Evolutionary conservation across 139 green algal species (phyloP).

Genomic region (Choricystis sp.): DNA sequence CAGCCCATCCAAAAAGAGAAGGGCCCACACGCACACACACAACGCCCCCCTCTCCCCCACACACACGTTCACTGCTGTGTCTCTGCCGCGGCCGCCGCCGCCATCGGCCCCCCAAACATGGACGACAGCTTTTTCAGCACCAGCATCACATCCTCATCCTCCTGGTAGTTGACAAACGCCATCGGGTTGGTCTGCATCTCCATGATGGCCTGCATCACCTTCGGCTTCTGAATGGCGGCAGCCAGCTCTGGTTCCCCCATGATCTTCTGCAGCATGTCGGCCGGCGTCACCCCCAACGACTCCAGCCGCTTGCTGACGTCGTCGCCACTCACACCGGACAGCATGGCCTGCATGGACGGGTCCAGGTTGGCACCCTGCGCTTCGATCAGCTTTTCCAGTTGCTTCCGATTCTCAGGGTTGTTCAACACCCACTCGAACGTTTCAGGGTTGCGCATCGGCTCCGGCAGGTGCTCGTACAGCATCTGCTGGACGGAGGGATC

Average conservation of each 20-base stretch:
- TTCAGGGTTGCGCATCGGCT: constrained; percentile 70
- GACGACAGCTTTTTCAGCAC: constrained; percentile 5
- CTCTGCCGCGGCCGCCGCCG: too few species aligned
- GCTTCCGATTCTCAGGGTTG: constrained; percentile 40
- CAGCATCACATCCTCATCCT: constrained; percentile 63
- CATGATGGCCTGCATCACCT: constrained; percentile 63
- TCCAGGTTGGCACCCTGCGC: constrained; percentile 21
- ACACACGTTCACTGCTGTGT: too few species aligned
- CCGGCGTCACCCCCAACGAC: constrained; percentile 52
- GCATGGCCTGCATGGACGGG: constrained; percentile 21
- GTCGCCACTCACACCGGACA: constrained; percentile 7
- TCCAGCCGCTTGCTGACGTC: constrained; percentile 59
- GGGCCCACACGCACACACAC: not conserved
- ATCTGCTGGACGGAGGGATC: constrained; percentile 71
- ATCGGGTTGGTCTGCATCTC: constrained; percentile 64
- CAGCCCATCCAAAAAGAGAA: too few species aligned
- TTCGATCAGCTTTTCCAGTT: constrained; percentile 44
- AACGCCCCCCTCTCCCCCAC: not conserved
- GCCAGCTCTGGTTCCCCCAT: constrained; percentile 65
- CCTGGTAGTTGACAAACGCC: constrained; percentile 68
- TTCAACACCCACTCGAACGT: constrained; percentile 80
- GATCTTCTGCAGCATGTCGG: constrained; percentile 57
- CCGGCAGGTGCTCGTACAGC: constrained; percentile 77
- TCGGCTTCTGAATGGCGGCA: constrained; percentile 55
- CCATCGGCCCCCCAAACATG: not conserved